These are phyloP conservation scores for Hydnomerulius pinastri DNA, from an alignment of 768 basidiomycete genomes.

Conservation along the genomic window DNA sequence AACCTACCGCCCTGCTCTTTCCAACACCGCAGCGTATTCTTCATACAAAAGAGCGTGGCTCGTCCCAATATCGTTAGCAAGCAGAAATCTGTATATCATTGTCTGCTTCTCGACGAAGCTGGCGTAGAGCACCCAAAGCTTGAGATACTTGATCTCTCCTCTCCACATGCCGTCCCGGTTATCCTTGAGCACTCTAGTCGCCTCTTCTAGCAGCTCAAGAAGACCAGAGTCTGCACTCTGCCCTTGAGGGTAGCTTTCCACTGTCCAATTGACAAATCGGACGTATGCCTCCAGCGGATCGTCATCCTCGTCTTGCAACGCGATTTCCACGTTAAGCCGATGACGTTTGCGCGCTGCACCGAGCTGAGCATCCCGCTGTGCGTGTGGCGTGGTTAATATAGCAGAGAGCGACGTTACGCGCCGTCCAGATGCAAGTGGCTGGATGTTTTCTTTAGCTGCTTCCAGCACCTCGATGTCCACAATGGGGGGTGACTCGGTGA, in stretches of 20 bases:
- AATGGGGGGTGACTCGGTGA: conserved; percentile 45
- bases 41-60: conserved; percentile 83
- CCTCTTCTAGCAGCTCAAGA: conserved; percentile 90
- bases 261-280: conserved; percentile 85
- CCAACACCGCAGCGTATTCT: conserved; percentile 84
- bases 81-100: conserved; percentile 86
- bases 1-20: conserved; percentile 76
- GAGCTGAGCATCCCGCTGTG: conserved; percentile 70
- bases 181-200: conserved; percentile 82
- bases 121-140: conserved; percentile 93
- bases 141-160: conserved; percentile 83
- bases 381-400: conserved; percentile 75
- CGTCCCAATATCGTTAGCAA: conserved; percentile 90
- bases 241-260: conserved; percentile 94
- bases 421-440: conserved; percentile 77
- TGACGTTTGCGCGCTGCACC: conserved; percentile 64
- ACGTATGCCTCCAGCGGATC: conserved; percentile 86
- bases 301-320: conserved; percentile 73
- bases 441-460: conserved; percentile 86
- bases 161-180: conserved; percentile 74
- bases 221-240: conserved; percentile 86
- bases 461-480: conserved; percentile 83
- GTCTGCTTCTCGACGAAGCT: conserved; percentile 88
- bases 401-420: conserved; percentile 77
- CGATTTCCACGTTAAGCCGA: conserved; percentile 70